Conservation (phyloP, 148 eudicot species). For the Chenopodium album region DNA sequence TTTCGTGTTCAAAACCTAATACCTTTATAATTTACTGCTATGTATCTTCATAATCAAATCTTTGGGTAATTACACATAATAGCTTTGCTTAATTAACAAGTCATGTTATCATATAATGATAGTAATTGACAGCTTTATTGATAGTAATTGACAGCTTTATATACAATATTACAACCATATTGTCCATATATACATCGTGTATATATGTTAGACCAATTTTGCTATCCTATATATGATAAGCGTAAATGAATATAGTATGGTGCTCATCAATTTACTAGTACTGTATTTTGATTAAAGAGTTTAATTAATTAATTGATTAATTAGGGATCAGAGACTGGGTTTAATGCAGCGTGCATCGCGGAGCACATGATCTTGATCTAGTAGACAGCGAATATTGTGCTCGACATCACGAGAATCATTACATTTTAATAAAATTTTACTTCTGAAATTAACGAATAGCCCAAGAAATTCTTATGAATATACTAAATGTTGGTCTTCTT, state of each 20-base stretch:
- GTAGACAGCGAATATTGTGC: constrained; percentile 23
- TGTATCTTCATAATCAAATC: too few species aligned
- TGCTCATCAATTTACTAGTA: not conserved
- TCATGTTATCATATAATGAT: too few species aligned
- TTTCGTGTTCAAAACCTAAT: too few species aligned
- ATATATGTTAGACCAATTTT: not conserved
- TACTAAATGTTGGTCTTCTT: constrained; percentile 12
- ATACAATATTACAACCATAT: too few species aligned
- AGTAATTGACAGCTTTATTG: too few species aligned
- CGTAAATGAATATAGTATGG: too few species aligned
- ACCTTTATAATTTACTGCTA: too few species aligned
- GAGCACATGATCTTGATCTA: constrained; percentile 29
- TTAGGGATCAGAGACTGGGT: not conserved
- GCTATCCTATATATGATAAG: not conserved
- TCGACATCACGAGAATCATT: constrained; percentile 17
- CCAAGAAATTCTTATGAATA: constrained; percentile 24
- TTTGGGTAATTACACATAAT: too few species aligned
- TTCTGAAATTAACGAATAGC: constrained; percentile 11
- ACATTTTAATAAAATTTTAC: not conserved
- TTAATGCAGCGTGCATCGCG: constrained; percentile 30
- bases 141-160: too few species aligned
- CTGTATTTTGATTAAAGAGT: not conserved
- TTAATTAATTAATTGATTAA: not conserved
- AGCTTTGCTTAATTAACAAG: too few species aligned
- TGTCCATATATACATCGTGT: too few species aligned